A percentile compares a stretch with the other conserved stretches of the same genome.
Evolutionary conservation across 2,329 filamentous ascomycete species (phyloP).

Genomic region (Monilinia vaccinii-corymbosi): DNA sequence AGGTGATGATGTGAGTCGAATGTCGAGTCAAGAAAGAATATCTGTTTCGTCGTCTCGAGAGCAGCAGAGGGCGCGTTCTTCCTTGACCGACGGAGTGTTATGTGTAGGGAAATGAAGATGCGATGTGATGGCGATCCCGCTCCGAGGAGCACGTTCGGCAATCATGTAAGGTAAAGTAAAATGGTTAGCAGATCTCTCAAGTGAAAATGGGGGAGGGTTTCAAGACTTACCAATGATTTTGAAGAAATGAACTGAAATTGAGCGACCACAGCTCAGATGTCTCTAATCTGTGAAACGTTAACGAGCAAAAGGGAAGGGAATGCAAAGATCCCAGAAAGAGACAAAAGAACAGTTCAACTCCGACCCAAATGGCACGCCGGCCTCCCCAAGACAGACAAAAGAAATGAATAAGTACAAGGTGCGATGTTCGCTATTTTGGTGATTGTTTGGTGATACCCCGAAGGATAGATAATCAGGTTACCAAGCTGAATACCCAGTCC

Average conservation of each 20-base stretch:
- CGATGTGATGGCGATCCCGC: neutral
- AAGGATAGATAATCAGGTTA: slow-evolving; percentile 4
- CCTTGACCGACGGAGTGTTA: neutral
- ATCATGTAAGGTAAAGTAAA: neutral
- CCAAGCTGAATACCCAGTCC: neutral
- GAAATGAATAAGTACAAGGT: neutral
- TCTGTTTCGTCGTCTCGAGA: slow-evolving; percentile 6
- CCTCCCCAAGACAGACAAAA: neutral
- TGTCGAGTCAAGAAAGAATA: neutral
- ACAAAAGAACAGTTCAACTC: neutral
- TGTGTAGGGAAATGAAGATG: neutral
- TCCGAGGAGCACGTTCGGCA: neutral
- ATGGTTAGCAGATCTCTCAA: neutral
- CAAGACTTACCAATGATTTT: neutral
- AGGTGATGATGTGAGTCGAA: neutral
- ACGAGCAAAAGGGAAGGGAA: neutral
- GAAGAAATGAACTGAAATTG: neutral
- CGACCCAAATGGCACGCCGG: neutral
- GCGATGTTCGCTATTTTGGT: slow-evolving; percentile 11
- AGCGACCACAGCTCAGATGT: slow-evolving; percentile 6
- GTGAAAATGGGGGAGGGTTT: neutral
- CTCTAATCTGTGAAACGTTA: slow-evolving; percentile 9
- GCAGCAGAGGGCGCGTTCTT: slow-evolving; percentile 4
- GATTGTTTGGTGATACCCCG: slow-evolving; percentile 9
- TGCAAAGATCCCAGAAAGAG: neutral